Percentiles rank a stretch among this genome's conserved stretches.
Evolutionary conservation across 495 filamentous ascomycete genomes (phyloP).

Genomic region (Chaetomium fimeti): DNA sequence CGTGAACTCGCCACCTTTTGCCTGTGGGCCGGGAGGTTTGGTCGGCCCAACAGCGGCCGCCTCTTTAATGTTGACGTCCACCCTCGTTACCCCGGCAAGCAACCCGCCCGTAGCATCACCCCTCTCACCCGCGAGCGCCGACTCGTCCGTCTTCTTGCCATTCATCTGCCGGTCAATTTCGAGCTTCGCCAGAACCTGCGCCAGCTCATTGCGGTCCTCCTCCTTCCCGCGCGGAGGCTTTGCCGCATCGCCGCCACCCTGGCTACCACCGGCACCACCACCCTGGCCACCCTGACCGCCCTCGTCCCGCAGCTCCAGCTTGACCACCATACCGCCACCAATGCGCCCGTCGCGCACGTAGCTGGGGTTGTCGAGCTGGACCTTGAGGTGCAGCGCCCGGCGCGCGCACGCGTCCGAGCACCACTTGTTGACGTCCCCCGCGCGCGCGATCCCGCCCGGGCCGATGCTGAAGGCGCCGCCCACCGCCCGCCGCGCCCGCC

Average conservation of each 20-base stretch:
- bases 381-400: slow-evolving; percentile 76
- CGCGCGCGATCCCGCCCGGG: slow-evolving; percentile 47
- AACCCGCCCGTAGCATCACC: slow-evolving; percentile 30
- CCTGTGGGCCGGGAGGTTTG: slow-evolving; percentile 25
- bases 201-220: slow-evolving; percentile 20
- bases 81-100: slow-evolving; percentile 16
- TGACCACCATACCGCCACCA: slow-evolving; percentile 35
- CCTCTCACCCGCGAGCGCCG: slow-evolving; percentile 54
- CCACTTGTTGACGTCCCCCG: slow-evolving; percentile 77
- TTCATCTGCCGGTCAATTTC: slow-evolving; percentile 27
- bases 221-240: not conserved
- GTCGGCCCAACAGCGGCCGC: slow-evolving; percentile 40
- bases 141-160: slow-evolving; percentile 35
- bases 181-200: slow-evolving; percentile 19
- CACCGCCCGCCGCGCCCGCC: slow-evolving; percentile 21
- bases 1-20: slow-evolving; percentile 40
- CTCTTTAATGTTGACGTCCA: slow-evolving; percentile 52
- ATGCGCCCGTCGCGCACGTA: slow-evolving; percentile 17
- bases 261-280: slow-evolving; percentile 22
- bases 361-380: slow-evolving; percentile 63
- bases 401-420: slow-evolving; percentile 77
- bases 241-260: no score
- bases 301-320: slow-evolving; percentile 43
- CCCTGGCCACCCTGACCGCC: not conserved
- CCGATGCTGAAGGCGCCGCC: slow-evolving; percentile 24